Evolutionary conservation across 768 basidiomycete species (phyloP), one percentile per base, ranked within the genome.

Genomic region (Pilatotrama ljubarskyi): DNA sequence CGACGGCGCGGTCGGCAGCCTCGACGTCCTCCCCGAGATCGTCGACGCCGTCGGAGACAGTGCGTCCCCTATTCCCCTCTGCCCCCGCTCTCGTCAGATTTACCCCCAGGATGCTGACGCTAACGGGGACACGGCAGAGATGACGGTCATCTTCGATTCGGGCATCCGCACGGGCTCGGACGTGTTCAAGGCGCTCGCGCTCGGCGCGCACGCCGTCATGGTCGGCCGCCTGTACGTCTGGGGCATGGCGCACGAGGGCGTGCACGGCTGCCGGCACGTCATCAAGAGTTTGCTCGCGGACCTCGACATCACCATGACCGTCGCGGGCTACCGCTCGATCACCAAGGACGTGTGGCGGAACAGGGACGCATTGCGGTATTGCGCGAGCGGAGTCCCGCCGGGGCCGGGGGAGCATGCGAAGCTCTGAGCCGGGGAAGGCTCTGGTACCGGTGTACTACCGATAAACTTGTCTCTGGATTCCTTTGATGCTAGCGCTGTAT

Each of bases 141-240:
- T 80, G 75, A 79, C 76, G 1, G 76, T 84, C 55, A 71, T 83
- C 22, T 82, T 81, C 59, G 82, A 84, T 69, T 82, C 79, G n/a
- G 81, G 83, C 10, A 75, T 84, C 29, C 75, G 78, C 53, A 79
- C 77, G 9, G 82, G 78, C 3, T 66, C 81, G 5, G 82, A 84
- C 61, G 70, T 82, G n/a, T 79, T 82, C 73, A 83, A 84, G 72
- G 83, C 84, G 3, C 69, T 84, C 44, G 82, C 83, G 1, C 72
- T 84, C 17, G 82, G 83, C 20, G 82, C 82, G 15, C 77, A 84
- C 58, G 78, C 77, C 2, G 83, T 84, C 32, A 71, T 77, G 59
- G 75, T 83, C 47, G 82, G 83, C 6, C 69, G 82, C 18, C 67
- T 80, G 25, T 80, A 74, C 65, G 75, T 83, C 25, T 82, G 78